phyloP scores from a whole-genome alignment of 306 rosid genomes.

The Aeschynomene evenia region DNA sequence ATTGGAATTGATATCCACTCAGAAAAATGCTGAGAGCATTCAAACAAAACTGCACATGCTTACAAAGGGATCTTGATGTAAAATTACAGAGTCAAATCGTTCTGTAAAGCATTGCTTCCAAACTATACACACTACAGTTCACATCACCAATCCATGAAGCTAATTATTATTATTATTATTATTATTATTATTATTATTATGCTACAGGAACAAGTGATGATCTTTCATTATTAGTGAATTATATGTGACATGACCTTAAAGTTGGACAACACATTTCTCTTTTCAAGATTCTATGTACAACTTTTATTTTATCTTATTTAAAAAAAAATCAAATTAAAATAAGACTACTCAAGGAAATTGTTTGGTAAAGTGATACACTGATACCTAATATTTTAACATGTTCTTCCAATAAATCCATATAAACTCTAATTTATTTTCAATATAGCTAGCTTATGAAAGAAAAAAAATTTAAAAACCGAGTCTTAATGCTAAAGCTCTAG shows the following conservation, averaged over 20 bases:
- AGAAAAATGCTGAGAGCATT: background rate
- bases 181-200: no score
- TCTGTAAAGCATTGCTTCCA: constrained; percentile 30
- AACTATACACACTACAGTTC: constrained; percentile 23
- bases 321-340: no score
- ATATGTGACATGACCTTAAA: background rate
- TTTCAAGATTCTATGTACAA: no score
- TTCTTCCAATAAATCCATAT: background rate
- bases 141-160: constrained; percentile 3
- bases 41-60: constrained; percentile 51
- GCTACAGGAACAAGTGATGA: background rate
- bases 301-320: no score
- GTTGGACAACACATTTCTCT: background rate
- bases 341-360: no score
- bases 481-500: background rate
- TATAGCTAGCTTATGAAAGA: background rate
- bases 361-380: background rate
- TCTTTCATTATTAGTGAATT: background rate
- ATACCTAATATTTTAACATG: background rate
- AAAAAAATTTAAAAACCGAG: background rate
- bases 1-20: constrained; percentile 39
- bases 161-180: constrained; percentile 21
- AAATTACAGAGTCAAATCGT: constrained; percentile 27
- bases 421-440: background rate
- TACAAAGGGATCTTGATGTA: constrained; percentile 13